phyloP scores from a whole-genome alignment of 208 protist genomes.

The Phytomonas francai region DNA sequence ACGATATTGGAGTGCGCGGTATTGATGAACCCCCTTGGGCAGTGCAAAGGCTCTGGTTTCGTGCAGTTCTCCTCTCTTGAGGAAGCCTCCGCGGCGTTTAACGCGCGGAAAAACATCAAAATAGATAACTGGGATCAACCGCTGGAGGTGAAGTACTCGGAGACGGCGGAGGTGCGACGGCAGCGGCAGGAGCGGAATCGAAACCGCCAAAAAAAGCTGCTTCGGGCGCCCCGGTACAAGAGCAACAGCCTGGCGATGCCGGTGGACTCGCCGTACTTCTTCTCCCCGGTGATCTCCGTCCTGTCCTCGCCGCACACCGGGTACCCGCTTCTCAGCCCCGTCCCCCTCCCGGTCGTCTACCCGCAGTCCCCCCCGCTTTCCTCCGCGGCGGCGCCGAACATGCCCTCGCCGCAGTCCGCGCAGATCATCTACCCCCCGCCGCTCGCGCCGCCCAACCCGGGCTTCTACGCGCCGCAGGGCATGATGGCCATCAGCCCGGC shows the following conservation, averaged over 20 bases:
- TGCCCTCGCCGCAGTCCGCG: slow-evolving; percentile 9
- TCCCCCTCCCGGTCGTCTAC: slow-evolving; percentile 54
- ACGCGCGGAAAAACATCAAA: slow-evolving; percentile 33
- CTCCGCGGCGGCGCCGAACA: not conserved
- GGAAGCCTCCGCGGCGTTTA: slow-evolving; percentile 60
- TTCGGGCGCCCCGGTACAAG: slow-evolving; percentile 60
- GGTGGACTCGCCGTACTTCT: slow-evolving; percentile 17
- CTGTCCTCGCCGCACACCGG: slow-evolving; percentile 43
- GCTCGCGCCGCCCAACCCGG: slow-evolving; percentile 16
- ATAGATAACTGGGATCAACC: slow-evolving; percentile 68
- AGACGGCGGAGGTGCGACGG: slow-evolving; percentile 70
- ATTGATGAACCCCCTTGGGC: slow-evolving; percentile 81
- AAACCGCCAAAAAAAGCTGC: slow-evolving; percentile 63
- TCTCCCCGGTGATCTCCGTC: slow-evolving; percentile 29
- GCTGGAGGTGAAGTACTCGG: slow-evolving; percentile 82
- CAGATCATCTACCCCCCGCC: slow-evolving; percentile 43
- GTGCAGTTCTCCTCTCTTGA: slow-evolving; percentile 72
- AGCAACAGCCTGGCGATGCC: not conserved
- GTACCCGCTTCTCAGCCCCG: slow-evolving; percentile 29
- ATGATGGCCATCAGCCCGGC: slow-evolving; percentile 24
- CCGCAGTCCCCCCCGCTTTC: not conserved
- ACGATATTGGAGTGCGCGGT: slow-evolving; percentile 63
- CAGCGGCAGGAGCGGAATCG: slow-evolving; percentile 86
- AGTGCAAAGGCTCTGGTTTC: slow-evolving; percentile 88
- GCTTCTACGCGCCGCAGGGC: slow-evolving; percentile 18